Base-by-base conservation (phyloP, 1,139 yeast species). In the Blastobotrys illinoisensis region DNA sequence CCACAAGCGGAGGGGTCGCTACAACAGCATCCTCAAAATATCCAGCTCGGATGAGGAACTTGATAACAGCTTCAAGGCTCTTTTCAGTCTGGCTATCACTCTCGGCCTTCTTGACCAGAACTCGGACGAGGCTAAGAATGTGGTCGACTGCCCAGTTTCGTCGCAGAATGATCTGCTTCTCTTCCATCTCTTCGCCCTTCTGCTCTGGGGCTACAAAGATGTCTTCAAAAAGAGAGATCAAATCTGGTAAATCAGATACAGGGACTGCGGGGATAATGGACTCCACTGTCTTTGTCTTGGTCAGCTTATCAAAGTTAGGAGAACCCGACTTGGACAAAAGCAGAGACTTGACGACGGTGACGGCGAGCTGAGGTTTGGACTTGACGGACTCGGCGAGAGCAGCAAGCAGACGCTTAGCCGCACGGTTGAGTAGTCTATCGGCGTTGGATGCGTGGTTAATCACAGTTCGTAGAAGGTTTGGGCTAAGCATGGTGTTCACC, bases 381-480 rank as follows among this genome's bases (percentile, higher is more conserved):
- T 50, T 45, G 46, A 32, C 20, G 11, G 47, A 7, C 28, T 44
- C 51, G 7, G 40, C 28, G 24, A 48, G 9, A 2, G 28, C 26
- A 11, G 16, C 26, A 9, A 47, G 32, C 14, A 44, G 26, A 9
- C 74, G 77, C 53, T 77, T 77, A 0, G 96, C 85, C 36, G 86
- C 76, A 59, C 83, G 86, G 70, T 88, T 79, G 54, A 91, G 75
- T 59, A 83, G 70, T 55, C 97, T 77, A 56, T 82, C 84, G 9
- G 77, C 66, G 57, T 87, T 86, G 0, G 88, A 75, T 2, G 88
- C 74, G 66, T 91, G 98, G 67, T 89, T 88, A 58, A 88, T 83
- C 50, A 91, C 71, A 18, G 88, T 80, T 64, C 96, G 78, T 73
- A 87, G 69, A 40, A 91, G 75, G 68, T 91, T 89, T 21, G 82